Evolutionary conservation across 228 moss, liverwort and hornwort genomes (phyloP).

Genomic region (Sphagnum magellanicum): DNA sequence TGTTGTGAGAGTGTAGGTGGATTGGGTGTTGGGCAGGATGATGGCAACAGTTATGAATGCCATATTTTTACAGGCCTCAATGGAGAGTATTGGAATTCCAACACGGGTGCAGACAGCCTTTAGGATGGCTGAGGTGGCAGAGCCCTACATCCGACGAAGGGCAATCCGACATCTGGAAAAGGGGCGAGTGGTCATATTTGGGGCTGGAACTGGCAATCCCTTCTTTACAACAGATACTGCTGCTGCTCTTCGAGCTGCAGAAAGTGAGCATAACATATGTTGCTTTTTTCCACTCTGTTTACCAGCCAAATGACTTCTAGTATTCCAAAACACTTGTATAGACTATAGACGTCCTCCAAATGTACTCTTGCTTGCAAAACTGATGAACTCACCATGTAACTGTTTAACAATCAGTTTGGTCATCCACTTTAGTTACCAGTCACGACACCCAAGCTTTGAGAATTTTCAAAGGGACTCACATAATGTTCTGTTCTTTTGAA

Average conservation of each 20-base stretch:
- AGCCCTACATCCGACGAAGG: slow-evolving; percentile 89
- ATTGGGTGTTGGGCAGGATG: slow-evolving; percentile 48
- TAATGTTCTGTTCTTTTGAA: too few species aligned
- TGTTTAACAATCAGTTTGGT: too few species aligned
- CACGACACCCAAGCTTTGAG: too few species aligned
- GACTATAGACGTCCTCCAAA: too few species aligned
- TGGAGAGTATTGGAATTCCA: slow-evolving; percentile 86
- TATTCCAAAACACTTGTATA: too few species aligned
- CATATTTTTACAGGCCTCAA: slow-evolving; percentile 85
- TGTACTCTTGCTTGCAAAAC: too few species aligned
- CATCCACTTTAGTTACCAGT: too few species aligned
- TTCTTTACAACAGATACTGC: slow-evolving; percentile 98
- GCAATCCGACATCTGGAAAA: slow-evolving; percentile 92
- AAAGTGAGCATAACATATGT: slow-evolving; percentile 49
- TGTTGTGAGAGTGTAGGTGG: too few species aligned
- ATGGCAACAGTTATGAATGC: slow-evolving; percentile 99
- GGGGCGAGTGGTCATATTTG: slow-evolving; percentile 92
- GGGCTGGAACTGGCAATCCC: slow-evolving; percentile 92
- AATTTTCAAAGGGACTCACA: too few species aligned
- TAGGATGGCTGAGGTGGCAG: slow-evolving; percentile 86
- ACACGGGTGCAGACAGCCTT: slow-evolving; percentile 95
- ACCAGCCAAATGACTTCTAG: neutral
- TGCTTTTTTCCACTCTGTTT: neutral
- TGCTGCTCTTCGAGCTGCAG: slow-evolving; percentile 89
- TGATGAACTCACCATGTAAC: too few species aligned